These are phyloP conservation scores for Plasmodium relictum DNA, from an alignment of 169 alveolate species.

Conservation along the genomic window DNA sequence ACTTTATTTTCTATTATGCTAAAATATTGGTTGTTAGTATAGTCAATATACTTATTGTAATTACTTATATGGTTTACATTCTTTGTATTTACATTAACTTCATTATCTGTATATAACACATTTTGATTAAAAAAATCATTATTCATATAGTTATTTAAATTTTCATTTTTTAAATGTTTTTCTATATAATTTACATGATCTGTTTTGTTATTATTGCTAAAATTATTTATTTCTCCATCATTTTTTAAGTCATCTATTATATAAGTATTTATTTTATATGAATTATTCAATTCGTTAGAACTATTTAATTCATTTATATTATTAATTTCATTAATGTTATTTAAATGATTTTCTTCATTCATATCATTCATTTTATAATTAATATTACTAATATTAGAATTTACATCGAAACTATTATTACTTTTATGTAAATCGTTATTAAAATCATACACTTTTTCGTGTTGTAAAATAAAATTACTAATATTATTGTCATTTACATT, in stretches of 20 bases:
- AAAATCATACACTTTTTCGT: not conserved
- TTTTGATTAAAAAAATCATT: not conserved
- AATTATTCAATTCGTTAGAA: not conserved
- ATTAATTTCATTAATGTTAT: not conserved
- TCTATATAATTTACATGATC: slow-evolving; percentile 7
- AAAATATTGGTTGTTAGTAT: not conserved
- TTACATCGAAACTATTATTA: slow-evolving; percentile 14
- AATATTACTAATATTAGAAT: not conserved
- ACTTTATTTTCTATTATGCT: slow-evolving; percentile 28
- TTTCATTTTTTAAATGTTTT: too few species aligned
- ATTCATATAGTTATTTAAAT: too few species aligned
- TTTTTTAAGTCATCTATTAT: not conserved
- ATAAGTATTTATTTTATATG: not conserved
- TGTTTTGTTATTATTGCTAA: not conserved
- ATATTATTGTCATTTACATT: slow-evolving; percentile 12
- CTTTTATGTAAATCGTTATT: not conserved
- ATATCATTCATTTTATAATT: slow-evolving; percentile 7
- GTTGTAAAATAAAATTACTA: slow-evolving; percentile 5
- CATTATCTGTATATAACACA: not conserved
- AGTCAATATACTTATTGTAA: slow-evolving; percentile 3
- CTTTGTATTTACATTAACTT: not conserved
- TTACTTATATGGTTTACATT: not conserved
- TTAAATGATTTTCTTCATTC: not conserved
- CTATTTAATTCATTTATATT: not conserved
- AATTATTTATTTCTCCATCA: slow-evolving; percentile 4